Base-by-base conservation (phyloP, 83 land plant genomes). In the Picea abies region DNA sequence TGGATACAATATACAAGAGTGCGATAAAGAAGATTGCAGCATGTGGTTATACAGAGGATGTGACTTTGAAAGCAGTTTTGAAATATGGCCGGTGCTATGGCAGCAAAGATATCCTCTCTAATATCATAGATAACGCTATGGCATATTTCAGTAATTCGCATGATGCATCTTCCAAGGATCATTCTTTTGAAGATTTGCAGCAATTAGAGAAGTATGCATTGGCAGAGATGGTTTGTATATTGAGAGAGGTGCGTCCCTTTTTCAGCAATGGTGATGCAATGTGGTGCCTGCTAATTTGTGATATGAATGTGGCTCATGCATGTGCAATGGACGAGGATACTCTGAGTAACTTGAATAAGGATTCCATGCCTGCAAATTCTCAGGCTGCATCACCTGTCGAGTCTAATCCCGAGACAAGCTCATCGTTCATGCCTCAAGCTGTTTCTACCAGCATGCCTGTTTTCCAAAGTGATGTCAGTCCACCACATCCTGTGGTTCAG, bases 221-320 rank as follows among this genome's bases (percentile, higher is more conserved):
- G 76, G 92, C 89, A 6, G 92, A 93, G 73, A 87, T 93, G 90
- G 91, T 94, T 56, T 85, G 89, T 82, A 84, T 92, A 60, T 82
- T 93, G 26, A 89, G 91, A 82, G 94, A 84, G 67, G 84, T 90
- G 58, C 86, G 93, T 60, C 96, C 97, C 60, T 88, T 85, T 84
- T 88, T 94, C 37, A 93, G 92, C 81, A 88, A 82, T 5, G 96
- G 96, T 19, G 97, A 94, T 88, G 97, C 97, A 69, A 93, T 93
- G 97, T 94, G 96, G 97, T 91, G 92, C 87, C 85, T 94, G 82
- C 84, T 94, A 23, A 88, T 93, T 12, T 91, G 86, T 90, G 97
- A 94, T 79, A 90, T 93, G 94, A 93, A 93, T 85, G 87, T 94
- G 8, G 86, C 92, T 52, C 95, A 88, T 86, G 95, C 96, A 20